Evolutionary conservation across 2,329 filamentous ascomycete genomes (phyloP).

Genomic region (Magnaporthiopsis poae): DNA sequence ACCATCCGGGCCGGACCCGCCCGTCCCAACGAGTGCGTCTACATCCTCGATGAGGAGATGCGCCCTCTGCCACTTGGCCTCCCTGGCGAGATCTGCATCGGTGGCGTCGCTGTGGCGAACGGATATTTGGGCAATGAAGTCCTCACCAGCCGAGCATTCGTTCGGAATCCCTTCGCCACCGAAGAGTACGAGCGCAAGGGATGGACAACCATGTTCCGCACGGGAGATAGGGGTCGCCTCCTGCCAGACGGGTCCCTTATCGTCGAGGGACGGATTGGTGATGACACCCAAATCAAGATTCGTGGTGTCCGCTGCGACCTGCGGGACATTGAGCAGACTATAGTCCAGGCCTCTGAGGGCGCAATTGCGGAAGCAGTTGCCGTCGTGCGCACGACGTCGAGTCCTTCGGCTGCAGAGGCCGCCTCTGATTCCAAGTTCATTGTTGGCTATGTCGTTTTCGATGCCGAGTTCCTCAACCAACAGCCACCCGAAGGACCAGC

Average conservation of each 20-base stretch:
- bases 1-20: background rate
- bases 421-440: constrained; percentile 13
- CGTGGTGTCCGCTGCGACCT: constrained; percentile 10
- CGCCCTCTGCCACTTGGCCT: constrained; percentile 23
- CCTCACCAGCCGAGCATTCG: background rate
- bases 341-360: background rate
- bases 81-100: constrained; percentile 29
- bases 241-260: constrained; percentile 20
- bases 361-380: background rate
- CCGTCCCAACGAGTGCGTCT: constrained; percentile 17
- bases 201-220: constrained; percentile 1
- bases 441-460: constrained; percentile 21
- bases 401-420: background rate
- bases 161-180: background rate
- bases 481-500: background rate
- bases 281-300: constrained; percentile 37
- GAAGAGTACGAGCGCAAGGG: background rate
- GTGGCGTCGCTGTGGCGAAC: constrained; percentile 28
- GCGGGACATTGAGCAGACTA: background rate
- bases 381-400: constrained; percentile 7
- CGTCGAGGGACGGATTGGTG: constrained; percentile 27
- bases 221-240: constrained; percentile 1
- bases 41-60: constrained; percentile 28
- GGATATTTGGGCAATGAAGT: constrained; percentile 27
- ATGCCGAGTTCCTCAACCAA: background rate